Conservation (phyloP, 2,329 filamentous ascomycete genomes). For the Aureobasidium pullulans region DNA sequence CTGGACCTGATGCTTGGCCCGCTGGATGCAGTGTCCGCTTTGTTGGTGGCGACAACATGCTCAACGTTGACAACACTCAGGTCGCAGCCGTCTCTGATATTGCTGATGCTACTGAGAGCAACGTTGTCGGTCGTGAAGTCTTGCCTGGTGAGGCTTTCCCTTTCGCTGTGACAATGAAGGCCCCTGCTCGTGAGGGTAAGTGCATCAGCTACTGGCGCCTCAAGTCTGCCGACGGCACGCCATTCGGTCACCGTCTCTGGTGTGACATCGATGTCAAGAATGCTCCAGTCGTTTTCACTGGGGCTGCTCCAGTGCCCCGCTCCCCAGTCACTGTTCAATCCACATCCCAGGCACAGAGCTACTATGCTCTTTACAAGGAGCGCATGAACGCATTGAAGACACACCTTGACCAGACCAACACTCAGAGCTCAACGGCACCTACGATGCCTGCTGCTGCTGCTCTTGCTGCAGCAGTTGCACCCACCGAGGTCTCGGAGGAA, state of each 20-base stretch:
- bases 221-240: slow-evolving; percentile 68
- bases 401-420: neutral
- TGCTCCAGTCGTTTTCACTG: neutral
- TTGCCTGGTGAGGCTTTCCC: slow-evolving; percentile 65
- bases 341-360: slow-evolving; percentile 17
- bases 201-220: slow-evolving; percentile 95
- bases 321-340: neutral
- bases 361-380: slow-evolving; percentile 14
- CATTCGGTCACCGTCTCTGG: slow-evolving; percentile 92
- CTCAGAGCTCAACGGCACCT: neutral
- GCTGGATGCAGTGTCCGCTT: slow-evolving; percentile 84
- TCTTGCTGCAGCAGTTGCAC: neutral
- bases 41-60: slow-evolving; percentile 94
- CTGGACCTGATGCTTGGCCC: slow-evolving; percentile 73
- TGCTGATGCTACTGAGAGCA: slow-evolving; percentile 73
- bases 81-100: slow-evolving; percentile 73
- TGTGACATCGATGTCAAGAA: slow-evolving; percentile 70
- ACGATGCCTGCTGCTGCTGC: neutral
- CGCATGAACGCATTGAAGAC: slow-evolving; percentile 13
- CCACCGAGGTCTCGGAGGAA: neutral
- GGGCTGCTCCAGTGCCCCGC: neutral
- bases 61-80: slow-evolving; percentile 72
- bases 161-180: slow-evolving; percentile 81
- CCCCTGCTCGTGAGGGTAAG: slow-evolving; percentile 67
- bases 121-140: slow-evolving; percentile 61